phyloP scores from a whole-genome alignment of 2,329 filamentous ascomycete species.

The Orbilia quercus region DNA sequence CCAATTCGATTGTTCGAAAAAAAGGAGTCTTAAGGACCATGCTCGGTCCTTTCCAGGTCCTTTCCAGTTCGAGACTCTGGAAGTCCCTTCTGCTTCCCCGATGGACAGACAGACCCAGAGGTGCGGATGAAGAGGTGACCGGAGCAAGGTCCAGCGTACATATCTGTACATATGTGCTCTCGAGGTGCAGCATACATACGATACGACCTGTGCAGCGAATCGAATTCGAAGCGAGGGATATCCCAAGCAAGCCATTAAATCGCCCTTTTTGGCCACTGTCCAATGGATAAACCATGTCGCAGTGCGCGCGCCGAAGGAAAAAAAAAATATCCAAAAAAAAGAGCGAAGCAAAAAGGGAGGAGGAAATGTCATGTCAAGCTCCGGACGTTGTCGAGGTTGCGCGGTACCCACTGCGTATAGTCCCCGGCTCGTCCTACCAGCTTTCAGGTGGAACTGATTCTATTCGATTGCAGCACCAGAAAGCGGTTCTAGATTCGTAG shows the following conservation, averaged over 20 bases:
- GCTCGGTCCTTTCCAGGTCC: no score
- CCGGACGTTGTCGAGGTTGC: no score
- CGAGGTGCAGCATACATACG: no score
- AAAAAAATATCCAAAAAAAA: no score
- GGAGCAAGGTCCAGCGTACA: neutral
- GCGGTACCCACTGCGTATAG: no score
- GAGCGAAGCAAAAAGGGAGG: slow-evolving; percentile 14
- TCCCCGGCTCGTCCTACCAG: slow-evolving; percentile 29
- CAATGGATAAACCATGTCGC: slow-evolving; percentile 30
- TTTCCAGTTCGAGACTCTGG: slow-evolving; percentile 2
- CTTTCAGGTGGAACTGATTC: slow-evolving; percentile 13
- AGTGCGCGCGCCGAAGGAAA: neutral
- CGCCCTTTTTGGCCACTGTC: slow-evolving; percentile 3
- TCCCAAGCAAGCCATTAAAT: neutral
- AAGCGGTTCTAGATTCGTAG: no score
- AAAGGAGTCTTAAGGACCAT: no score
- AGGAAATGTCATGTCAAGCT: no score
- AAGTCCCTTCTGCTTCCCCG: slow-evolving; percentile 22
- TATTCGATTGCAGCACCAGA: neutral
- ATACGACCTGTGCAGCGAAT: neutral
- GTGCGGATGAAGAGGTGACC: slow-evolving; percentile 15
- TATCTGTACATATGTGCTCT: no score
- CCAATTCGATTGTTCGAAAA: slow-evolving; percentile 9
- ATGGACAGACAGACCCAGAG: slow-evolving; percentile 19
- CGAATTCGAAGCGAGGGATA: no score